Percentiles rank a stretch among this genome's conserved stretches.
Evolutionary conservation across 1,139 yeast species (phyloP).

Genomic region (Diutina pseudorugosa): DNA sequence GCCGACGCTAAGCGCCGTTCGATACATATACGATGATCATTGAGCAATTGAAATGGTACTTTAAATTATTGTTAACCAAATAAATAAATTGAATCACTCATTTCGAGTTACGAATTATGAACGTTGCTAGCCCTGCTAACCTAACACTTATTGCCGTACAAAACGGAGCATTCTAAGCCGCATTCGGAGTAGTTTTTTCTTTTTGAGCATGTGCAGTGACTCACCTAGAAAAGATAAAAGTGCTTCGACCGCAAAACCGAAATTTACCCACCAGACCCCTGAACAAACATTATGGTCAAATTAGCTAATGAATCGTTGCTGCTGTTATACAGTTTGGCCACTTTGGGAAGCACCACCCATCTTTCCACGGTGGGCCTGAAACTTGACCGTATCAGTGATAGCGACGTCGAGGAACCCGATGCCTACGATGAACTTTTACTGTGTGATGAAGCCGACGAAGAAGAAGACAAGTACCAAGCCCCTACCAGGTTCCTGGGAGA

Average conservation of each 20-base stretch:
- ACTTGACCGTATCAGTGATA: slow-evolving; percentile 1
- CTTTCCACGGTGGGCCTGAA: slow-evolving; percentile 1
- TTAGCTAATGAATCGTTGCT: background rate
- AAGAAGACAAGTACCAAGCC: background rate
- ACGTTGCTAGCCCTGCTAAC: background rate
- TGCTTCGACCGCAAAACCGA: background rate
- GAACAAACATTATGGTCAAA: background rate
- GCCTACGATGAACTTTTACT: background rate
- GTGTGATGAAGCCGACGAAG: background rate
- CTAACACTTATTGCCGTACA: background rate
- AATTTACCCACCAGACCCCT: background rate
- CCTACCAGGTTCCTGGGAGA: background rate
- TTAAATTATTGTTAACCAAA: background rate
- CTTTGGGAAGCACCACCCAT: slow-evolving; percentile 2
- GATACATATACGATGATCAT: too few species aligned
- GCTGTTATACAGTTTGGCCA: slow-evolving; percentile 3
- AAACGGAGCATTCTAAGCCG: background rate
- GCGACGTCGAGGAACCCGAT: background rate
- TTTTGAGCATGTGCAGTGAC: background rate
- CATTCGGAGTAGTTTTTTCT: background rate
- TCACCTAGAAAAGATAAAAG: background rate
- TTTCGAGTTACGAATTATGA: too few species aligned
- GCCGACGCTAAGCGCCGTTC: background rate
- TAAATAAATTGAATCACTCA: background rate
- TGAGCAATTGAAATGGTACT: too few species aligned